Evolutionary conservation across 768 basidiomycete species (phyloP).

Genomic region (Amylocystis lapponica): DNA sequence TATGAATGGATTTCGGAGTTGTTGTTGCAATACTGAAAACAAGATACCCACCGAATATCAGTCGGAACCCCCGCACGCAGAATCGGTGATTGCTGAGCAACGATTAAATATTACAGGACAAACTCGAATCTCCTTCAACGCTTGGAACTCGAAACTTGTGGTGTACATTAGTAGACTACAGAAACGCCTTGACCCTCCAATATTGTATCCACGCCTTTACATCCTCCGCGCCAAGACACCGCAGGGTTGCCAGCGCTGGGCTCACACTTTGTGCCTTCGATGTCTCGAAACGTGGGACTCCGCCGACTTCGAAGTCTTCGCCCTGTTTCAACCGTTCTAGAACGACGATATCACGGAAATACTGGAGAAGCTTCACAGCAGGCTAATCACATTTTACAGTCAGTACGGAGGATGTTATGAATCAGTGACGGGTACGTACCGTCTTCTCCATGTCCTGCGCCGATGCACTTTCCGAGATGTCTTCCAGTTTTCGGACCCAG

Average conservation of each 20-base stretch:
- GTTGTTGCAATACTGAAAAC: too few species aligned
- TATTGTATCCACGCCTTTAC: slow-evolving; percentile 10
- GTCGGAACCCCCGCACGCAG: too few species aligned
- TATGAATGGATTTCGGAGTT: too few species aligned
- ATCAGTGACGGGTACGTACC: slow-evolving; percentile 1
- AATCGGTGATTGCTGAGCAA: too few species aligned
- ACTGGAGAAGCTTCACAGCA: slow-evolving; percentile 2
- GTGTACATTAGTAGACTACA: too few species aligned
- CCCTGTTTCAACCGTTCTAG: not conserved
- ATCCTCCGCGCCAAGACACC: slow-evolving; percentile 10
- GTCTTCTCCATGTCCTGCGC: not conserved
- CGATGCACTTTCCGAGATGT: not conserved
- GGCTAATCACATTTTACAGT: too few species aligned
- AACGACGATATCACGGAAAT: not conserved
- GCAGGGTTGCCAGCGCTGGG: slow-evolving; percentile 5
- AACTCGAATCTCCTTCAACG: too few species aligned
- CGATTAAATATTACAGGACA: too few species aligned
- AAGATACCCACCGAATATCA: too few species aligned
- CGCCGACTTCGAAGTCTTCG: slow-evolving; percentile 1
- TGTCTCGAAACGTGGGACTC: slow-evolving; percentile 3
- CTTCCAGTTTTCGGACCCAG: slow-evolving; percentile 2
- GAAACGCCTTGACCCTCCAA: slow-evolving; percentile 9
- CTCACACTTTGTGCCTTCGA: slow-evolving; percentile 6
- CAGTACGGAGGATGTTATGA: not conserved
- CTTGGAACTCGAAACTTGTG: too few species aligned